A percentile compares a stretch with the other conserved stretches of the same genome.
Evolutionary conservation across 352 stramenopile species (phyloP).

Genomic region (Phytophthora europaea): DNA sequence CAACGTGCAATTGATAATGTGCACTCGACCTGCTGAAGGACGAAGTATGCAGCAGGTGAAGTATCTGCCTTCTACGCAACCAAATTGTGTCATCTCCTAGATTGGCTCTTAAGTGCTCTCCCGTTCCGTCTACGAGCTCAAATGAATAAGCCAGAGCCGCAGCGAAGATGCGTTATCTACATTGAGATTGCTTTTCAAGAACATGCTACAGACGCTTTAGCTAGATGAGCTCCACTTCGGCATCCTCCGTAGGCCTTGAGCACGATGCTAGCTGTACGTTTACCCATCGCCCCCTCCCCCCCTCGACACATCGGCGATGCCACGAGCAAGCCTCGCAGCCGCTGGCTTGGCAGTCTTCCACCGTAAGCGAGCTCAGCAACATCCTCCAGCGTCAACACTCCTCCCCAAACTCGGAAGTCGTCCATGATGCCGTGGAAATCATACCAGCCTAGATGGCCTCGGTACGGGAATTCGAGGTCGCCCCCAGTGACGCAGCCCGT

Average conservation of each 20-base stretch:
- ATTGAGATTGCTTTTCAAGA: too few relatives aligned
- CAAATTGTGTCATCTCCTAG: slow-evolving; percentile 21
- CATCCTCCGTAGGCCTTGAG: slow-evolving; percentile 9
- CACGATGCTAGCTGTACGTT: slow-evolving; percentile 13
- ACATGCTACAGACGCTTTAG: not conserved
- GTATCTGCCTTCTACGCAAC: slow-evolving; percentile 8
- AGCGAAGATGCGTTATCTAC: too few relatives aligned
- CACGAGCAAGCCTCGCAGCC: not conserved
- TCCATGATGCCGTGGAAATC: slow-evolving; percentile 47
- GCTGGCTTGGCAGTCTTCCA: not conserved
- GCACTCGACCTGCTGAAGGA: slow-evolving; percentile 27
- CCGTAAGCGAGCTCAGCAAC: slow-evolving; percentile 16
- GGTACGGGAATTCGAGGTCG: not conserved
- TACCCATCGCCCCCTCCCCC: not conserved
- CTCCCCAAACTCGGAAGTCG: slow-evolving; percentile 43
- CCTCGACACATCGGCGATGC: not conserved
- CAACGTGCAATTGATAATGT: slow-evolving; percentile 22
- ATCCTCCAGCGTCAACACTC: not conserved
- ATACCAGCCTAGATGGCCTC: slow-evolving; percentile 36
- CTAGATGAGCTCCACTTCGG: not conserved
- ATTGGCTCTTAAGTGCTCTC: not conserved
- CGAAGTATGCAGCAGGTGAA: slow-evolving; percentile 6
- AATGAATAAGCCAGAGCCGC: too few relatives aligned
- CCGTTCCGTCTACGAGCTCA: too few relatives aligned
- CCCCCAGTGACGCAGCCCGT: slow-evolving; percentile 39